phyloP scores from a whole-genome alignment of 1,284 basidiomycete species.

The Phellinidium pouzarii region DNA sequence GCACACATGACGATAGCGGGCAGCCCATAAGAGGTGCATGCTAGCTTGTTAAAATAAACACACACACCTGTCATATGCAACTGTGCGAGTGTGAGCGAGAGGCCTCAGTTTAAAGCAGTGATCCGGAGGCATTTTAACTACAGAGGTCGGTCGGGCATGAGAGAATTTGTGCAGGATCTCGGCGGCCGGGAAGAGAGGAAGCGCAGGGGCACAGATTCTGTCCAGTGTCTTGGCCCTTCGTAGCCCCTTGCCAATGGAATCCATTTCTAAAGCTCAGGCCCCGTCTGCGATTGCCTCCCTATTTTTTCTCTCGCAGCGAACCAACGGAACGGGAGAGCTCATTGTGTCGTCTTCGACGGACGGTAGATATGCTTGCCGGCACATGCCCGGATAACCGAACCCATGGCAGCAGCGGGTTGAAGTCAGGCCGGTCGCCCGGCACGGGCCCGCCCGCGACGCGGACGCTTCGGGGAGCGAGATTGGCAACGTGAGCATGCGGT shows the following conservation, averaged over 20 bases:
- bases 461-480: too few species aligned
- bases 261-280: background rate
- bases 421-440: background rate
- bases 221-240: background rate
- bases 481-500: background rate
- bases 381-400: slow-evolving; percentile 2
- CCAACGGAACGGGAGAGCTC: slow-evolving; percentile 3
- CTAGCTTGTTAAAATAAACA: slow-evolving; percentile 13
- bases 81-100: background rate
- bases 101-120: background rate
- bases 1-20: background rate
- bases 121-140: slow-evolving; percentile 8
- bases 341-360: background rate
- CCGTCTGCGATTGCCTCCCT: background rate
- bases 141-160: slow-evolving; percentile 1
- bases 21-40: slow-evolving; percentile 1
- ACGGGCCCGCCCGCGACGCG: background rate
- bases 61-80: background rate
- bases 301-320: background rate
- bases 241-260: background rate
- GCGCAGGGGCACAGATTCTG: background rate
- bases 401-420: slow-evolving; percentile 4
- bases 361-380: background rate
- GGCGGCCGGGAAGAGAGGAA: background rate
- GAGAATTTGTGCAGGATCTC: slow-evolving; percentile 2